phyloP scores from a whole-genome alignment of 2,329 filamentous ascomycete genomes.

The Penicillium nordicum region DNA sequence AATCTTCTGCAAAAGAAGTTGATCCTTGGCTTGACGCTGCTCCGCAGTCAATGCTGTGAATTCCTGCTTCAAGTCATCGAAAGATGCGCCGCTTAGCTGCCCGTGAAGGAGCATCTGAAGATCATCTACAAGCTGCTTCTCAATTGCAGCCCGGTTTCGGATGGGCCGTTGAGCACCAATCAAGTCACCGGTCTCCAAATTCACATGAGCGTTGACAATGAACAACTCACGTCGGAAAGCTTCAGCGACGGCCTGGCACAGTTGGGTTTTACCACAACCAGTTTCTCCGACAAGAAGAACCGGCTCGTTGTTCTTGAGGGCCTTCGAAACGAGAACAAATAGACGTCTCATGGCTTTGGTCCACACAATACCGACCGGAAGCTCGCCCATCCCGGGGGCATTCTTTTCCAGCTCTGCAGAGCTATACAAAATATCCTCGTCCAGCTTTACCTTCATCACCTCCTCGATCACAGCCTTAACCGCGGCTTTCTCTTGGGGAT shows the following conservation, averaged over 20 bases:
- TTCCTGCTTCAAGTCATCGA: conserved; percentile 56
- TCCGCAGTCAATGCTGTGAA: conserved; percentile 56
- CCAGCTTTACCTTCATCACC: conserved; percentile 81
- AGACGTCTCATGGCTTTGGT: conserved; percentile 90
- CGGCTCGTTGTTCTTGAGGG: conserved; percentile 85
- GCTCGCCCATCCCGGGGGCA: conserved; percentile 40
- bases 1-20: conserved; percentile 44
- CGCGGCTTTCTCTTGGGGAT: conserved; percentile 75
- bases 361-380: conserved; percentile 69
- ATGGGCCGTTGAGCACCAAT: conserved; percentile 93
- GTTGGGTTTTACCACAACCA: conserved; percentile 94
- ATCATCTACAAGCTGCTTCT: conserved; percentile 63
- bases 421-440: conserved; percentile 70
- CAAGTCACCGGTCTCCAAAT: conserved; percentile 93
- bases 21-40: conserved; percentile 48
- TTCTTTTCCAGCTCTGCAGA: conserved; percentile 56
- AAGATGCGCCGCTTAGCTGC: conserved; percentile 31
- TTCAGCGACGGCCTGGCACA: conserved; percentile 87
- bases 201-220: conserved; percentile 96
- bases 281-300: conserved; percentile 94
- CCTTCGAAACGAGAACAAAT: conserved; percentile 83
- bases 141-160: conserved; percentile 73
- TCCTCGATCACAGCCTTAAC: conserved; percentile 87
- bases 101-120: conserved; percentile 49
- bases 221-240: conserved; percentile 71